Evolutionary conservation across 2,329 filamentous ascomycete species (phyloP).

Genomic region (Aureobasidium sp.): DNA sequence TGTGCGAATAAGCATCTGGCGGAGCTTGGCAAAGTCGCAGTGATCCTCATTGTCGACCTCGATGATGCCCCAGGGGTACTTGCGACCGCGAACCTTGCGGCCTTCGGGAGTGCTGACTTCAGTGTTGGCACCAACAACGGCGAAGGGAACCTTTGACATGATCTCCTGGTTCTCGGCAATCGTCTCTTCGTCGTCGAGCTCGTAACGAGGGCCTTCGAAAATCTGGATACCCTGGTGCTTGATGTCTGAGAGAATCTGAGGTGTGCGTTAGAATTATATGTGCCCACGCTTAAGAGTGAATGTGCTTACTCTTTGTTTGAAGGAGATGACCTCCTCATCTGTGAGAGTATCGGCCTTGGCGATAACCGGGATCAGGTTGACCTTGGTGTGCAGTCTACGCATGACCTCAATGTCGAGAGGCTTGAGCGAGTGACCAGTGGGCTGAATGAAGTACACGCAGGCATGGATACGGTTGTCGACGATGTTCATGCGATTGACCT

Average conservation of each 20-base stretch:
- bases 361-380: slow-evolving; percentile 98
- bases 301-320: slow-evolving; percentile 85
- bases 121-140: slow-evolving; percentile 91
- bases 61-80: slow-evolving; percentile 97
- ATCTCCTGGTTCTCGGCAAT: slow-evolving; percentile 99
- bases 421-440: slow-evolving; percentile 96
- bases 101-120: slow-evolving; percentile 89
- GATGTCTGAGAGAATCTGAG: slow-evolving; percentile 90
- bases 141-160: slow-evolving; percentile 99
- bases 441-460: slow-evolving; percentile 99
- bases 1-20: slow-evolving; percentile 98
- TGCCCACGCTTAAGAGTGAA: background rate
- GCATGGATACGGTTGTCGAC: slow-evolving; percentile 98
- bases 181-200: slow-evolving; percentile 98
- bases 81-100: slow-evolving; percentile 89
- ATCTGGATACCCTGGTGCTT: slow-evolving; percentile 97
- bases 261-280: background rate
- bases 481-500: slow-evolving; percentile 99
- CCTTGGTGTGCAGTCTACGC: slow-evolving; percentile 98
- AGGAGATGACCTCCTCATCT: slow-evolving; percentile 86
- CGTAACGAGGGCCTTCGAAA: slow-evolving; percentile 96
- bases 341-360: slow-evolving; percentile 98
- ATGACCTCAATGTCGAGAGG: slow-evolving; percentile 98
- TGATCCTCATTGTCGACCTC: slow-evolving; percentile 99
- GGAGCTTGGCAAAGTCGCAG: slow-evolving; percentile 99